Evolutionary conservation across 1,284 basidiomycete genomes (phyloP).

Genomic region (Chalciporus sp.): DNA sequence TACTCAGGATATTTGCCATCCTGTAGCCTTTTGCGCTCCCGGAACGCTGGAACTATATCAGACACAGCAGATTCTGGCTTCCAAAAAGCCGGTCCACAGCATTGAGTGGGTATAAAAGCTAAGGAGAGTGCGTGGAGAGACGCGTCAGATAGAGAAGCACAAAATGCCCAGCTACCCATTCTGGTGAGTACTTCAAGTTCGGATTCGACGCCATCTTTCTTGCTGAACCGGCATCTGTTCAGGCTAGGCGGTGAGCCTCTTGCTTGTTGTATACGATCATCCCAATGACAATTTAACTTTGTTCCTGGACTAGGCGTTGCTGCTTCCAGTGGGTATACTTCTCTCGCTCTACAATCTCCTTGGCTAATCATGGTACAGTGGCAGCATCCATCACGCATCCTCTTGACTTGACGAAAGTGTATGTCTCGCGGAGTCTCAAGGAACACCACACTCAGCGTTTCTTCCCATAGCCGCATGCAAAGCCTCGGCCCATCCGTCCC

Average conservation of each 20-base stretch:
- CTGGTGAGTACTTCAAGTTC: conserved; percentile 46
- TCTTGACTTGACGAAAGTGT: conserved; percentile 87
- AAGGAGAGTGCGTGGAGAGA: conserved; percentile 1
- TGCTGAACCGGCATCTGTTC: conserved; percentile 15
- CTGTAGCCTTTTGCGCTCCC: conserved; percentile 22
- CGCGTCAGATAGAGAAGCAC: conserved; percentile 7
- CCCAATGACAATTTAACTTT: conserved; percentile 1
- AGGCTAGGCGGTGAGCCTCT: conserved; percentile 73
- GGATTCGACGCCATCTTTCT: neutral
- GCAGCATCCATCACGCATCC: conserved; percentile 87
- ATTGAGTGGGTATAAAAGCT: conserved; percentile 21
- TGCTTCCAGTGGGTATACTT: conserved; percentile 64
- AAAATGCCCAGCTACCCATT: conserved; percentile 55
- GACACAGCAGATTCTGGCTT: conserved; percentile 9
- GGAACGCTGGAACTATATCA: neutral
- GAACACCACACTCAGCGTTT: neutral
- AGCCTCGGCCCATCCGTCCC: conserved; percentile 54
- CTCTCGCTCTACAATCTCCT: neutral
- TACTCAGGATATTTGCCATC: conserved; percentile 5
- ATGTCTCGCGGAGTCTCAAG: conserved; percentile 27
- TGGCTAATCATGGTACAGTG: conserved; percentile 51
- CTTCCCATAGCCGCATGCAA: conserved; percentile 68
- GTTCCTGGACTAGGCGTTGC: conserved; percentile 57
- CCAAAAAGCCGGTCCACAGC: conserved; percentile 1
- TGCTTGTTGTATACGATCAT: neutral